A percentile compares a stretch with the other conserved stretches of the same genome.
phyloP scores from a whole-genome alignment of 2,329 filamentous ascomycete genomes.

The Exophiala spinifera region DNA sequence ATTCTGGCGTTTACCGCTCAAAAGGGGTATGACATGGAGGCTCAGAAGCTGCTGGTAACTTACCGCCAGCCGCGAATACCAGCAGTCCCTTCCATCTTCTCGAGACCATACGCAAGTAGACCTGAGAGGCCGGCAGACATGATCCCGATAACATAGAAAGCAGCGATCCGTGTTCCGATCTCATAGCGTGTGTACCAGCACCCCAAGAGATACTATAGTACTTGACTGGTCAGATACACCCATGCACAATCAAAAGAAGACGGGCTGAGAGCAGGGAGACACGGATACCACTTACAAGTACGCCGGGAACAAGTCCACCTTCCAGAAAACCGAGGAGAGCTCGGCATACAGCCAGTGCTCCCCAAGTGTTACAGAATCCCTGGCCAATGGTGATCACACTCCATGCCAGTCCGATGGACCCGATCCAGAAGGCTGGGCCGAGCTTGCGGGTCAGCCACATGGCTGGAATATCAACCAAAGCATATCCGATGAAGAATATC shows the following conservation, averaged over 20 bases:
- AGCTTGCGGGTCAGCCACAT: conserved; percentile 42
- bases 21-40: conserved; percentile 22
- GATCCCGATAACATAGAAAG: conserved; percentile 29
- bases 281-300: conserved; percentile 9
- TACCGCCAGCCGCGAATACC: conserved; percentile 36
- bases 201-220: conserved; percentile 31
- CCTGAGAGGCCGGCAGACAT: conserved; percentile 32
- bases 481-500: conserved; percentile 5
- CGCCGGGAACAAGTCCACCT: conserved; percentile 37
- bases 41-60: too few species aligned
- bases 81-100: conserved; percentile 29
- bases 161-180: conserved; percentile 32
- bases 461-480: conserved; percentile 18
- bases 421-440: conserved; percentile 9
- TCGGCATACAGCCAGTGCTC: conserved; percentile 28
- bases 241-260: too few species aligned
- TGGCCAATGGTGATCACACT: conserved; percentile 34
- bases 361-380: conserved; percentile 32
- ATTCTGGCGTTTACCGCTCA: conserved; percentile 7
- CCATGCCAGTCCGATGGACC: conserved; percentile 2
- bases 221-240: conserved; percentile 19
- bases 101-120: conserved; percentile 40
- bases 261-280: too few species aligned
- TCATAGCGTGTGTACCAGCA: conserved; percentile 40
- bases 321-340: conserved; percentile 34